These are phyloP conservation scores for Aspergillus piperis DNA, from an alignment of 2,329 filamentous ascomycete genomes.

Conservation along the genomic window DNA sequence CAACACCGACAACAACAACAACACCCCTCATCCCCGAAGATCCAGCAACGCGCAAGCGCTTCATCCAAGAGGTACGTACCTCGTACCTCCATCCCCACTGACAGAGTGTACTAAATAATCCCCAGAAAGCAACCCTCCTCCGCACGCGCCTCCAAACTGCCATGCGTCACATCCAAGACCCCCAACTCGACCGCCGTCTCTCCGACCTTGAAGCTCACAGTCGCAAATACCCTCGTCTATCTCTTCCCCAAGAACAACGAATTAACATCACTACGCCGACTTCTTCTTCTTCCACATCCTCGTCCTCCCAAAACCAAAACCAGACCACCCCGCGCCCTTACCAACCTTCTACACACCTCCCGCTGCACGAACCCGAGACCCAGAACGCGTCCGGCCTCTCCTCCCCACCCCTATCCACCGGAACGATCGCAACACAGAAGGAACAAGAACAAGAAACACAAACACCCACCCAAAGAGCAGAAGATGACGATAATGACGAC, in stretches of 20 bases:
- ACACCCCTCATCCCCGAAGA: conserved; percentile 34
- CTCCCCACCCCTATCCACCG: conserved; percentile 21
- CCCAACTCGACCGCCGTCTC: conserved; percentile 43
- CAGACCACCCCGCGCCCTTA: background rate
- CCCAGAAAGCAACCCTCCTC: conserved; percentile 44
- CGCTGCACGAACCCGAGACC: conserved; percentile 22
- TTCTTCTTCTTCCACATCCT: background rate
- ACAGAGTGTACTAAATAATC: conserved; percentile 15
- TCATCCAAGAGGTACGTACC: conserved; percentile 42
- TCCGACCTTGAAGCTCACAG: conserved; percentile 45
- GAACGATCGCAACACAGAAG: background rate
- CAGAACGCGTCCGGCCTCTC: conserved; percentile 17
- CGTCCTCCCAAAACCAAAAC: background rate
- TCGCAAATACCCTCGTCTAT: conserved; percentile 36
- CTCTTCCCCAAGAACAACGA: conserved; percentile 18
- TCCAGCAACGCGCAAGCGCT: conserved; percentile 39
- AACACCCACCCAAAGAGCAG: background rate
- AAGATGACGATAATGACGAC: conserved; percentile 10
- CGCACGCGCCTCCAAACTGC: conserved; percentile 42
- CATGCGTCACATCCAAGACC: conserved; percentile 41
- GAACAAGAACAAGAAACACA: background rate
- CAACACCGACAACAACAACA: conserved; percentile 13
- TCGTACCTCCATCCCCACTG: background rate
- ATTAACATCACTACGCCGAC: background rate
- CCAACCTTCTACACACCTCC: conserved; percentile 5